Conservation (phyloP, 208 protist genomes). For the Wallacemonas collosoma region DNA sequence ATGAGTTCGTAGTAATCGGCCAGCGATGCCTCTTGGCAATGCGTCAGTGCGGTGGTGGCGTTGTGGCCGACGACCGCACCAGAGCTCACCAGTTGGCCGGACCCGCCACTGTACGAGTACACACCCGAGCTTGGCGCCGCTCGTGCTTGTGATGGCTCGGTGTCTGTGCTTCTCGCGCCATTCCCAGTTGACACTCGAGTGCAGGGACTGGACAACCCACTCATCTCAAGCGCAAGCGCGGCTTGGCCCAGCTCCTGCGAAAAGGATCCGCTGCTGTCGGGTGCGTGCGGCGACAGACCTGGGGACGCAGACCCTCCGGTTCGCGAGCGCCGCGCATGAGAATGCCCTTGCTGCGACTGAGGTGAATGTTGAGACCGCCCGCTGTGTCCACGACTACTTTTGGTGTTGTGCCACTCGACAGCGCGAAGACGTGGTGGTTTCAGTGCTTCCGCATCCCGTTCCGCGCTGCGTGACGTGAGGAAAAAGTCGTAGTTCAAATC, state of each 20-base stretch:
- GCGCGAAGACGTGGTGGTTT: background rate
- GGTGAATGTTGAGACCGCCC: too few relatives aligned
- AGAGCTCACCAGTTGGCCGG: background rate
- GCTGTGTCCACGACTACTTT: background rate
- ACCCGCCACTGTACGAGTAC: background rate
- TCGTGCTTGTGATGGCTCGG: background rate
- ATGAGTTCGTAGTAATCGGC: conserved; percentile 6
- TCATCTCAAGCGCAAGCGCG: too few relatives aligned
- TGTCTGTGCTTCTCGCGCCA: background rate
- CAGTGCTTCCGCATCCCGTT: background rate
- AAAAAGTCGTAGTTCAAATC: conserved; percentile 16
- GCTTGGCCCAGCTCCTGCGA: too few relatives aligned
- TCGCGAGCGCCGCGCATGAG: too few relatives aligned
- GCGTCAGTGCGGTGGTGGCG: background rate
- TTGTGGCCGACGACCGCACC: background rate
- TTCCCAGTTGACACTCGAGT: background rate
- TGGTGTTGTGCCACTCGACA: conserved; percentile 10
- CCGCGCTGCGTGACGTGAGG: background rate
- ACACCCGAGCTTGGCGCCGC: background rate
- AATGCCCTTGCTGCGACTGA: too few relatives aligned
- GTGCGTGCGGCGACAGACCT: too few relatives aligned
- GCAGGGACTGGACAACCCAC: background rate
- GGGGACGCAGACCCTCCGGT: too few relatives aligned
- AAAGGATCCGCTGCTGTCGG: too few relatives aligned
- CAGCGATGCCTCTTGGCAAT: background rate